These are phyloP conservation scores for Dendrobium chrysotoxum DNA, from an alignment of 106 monocot genomes.

Conservation along the genomic window DNA sequence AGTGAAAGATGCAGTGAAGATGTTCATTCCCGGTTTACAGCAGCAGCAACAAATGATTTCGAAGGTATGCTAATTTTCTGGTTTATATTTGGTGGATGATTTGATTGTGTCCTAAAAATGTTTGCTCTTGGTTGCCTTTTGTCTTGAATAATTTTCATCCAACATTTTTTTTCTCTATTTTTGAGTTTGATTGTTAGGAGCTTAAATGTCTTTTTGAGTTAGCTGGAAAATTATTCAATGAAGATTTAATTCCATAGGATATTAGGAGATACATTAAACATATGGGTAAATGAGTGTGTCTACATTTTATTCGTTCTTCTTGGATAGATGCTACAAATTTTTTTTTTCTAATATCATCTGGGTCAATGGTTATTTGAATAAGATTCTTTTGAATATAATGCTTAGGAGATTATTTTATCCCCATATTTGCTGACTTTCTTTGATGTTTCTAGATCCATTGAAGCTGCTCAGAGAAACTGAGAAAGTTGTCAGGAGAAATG, in stretches of 20 bases:
- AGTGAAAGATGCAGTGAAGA: conserved; percentile 57
- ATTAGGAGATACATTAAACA: not conserved
- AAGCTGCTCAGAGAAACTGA: conserved; percentile 65
- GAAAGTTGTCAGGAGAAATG: conserved; percentile 68
- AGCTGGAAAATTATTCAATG: not conserved
- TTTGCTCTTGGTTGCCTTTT: not conserved
- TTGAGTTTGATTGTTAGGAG: not conserved
- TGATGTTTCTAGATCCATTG: conserved; percentile 34
- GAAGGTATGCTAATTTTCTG: conserved; percentile 29
- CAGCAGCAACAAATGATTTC: conserved; percentile 11
- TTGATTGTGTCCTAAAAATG: not conserved
- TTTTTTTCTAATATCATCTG: not conserved
- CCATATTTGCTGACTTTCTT: not conserved
- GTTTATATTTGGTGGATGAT: not conserved
- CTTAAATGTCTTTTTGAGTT: not conserved
- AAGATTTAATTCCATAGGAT: not conserved
- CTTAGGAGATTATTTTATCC: not conserved
- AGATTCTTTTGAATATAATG: not conserved
- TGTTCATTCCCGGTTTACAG: conserved; percentile 64
- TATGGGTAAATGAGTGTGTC: not conserved
- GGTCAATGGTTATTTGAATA: not conserved
- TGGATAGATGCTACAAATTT: too few relatives aligned
- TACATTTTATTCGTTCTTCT: not conserved
- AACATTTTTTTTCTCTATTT: not conserved
- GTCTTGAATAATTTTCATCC: not conserved